Conservation (phyloP, 2,329 filamentous ascomycete species). For the Penicillium aurantiogriseum region DNA sequence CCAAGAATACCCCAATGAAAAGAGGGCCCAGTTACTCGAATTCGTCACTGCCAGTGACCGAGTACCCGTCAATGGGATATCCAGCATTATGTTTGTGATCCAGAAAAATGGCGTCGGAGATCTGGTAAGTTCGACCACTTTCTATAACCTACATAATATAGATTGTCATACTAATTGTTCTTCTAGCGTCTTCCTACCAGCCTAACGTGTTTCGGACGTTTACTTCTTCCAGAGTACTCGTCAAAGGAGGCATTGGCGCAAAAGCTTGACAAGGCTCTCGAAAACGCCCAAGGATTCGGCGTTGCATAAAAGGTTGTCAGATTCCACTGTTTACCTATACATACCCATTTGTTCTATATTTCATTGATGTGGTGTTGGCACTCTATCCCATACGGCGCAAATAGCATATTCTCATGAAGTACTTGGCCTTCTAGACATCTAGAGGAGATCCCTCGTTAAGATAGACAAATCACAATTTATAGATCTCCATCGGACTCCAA, state of each 20-base stretch:
- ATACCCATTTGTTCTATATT: conserved; percentile 20
- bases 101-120: conserved; percentile 70
- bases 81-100: conserved; percentile 78
- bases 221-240: conserved; percentile 80
- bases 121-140: conserved; percentile 35
- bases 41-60: conserved; percentile 94
- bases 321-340: conserved; percentile 7
- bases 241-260: conserved; percentile 67
- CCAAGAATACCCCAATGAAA: conserved; percentile 58
- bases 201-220: conserved; percentile 87
- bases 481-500: conserved; percentile 9
- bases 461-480: conserved; percentile 14
- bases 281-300: conserved; percentile 87
- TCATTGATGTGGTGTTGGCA: neutral
- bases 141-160: neutral
- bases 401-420: neutral
- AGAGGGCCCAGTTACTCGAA: conserved; percentile 76
- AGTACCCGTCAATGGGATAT: conserved; percentile 81
- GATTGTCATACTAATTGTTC: conserved; percentile 7
- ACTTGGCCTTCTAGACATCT: neutral
- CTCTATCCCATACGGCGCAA: neutral
- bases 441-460: neutral
- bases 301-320: conserved; percentile 56
- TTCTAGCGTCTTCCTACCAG: conserved; percentile 69
- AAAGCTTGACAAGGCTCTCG: conserved; percentile 79